A percentile compares a stretch with the other conserved stretches of the same genome.
Conservation (phyloP, 768 basidiomycete species). For the Tylopilus balloui region DNA sequence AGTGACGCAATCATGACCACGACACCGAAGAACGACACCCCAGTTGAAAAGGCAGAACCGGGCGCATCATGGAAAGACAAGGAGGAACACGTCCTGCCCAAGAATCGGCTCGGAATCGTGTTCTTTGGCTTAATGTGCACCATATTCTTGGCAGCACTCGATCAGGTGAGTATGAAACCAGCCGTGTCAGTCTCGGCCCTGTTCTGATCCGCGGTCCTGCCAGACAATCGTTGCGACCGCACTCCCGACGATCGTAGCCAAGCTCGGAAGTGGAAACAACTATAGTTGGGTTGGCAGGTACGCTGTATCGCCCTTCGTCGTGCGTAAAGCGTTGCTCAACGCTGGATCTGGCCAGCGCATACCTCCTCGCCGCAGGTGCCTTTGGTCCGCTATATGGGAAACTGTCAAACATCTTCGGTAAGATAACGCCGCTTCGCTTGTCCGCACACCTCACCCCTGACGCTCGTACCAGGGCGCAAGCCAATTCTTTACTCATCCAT, state of each 20-base stretch:
- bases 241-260: slow-evolving; percentile 66
- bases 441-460: slow-evolving; percentile 18
- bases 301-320: slow-evolving; percentile 7
- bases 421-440: neutral
- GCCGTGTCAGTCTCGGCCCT: neutral
- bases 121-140: slow-evolving; percentile 31
- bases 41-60: slow-evolving; percentile 29
- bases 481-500: slow-evolving; percentile 66
- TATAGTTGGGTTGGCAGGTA: slow-evolving; percentile 77
- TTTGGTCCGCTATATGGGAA: slow-evolving; percentile 77
- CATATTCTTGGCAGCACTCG: slow-evolving; percentile 45
- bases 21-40: neutral
- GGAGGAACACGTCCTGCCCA: slow-evolving; percentile 53
- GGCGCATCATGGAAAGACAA: slow-evolving; percentile 52
- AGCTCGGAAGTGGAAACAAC: slow-evolving; percentile 56
- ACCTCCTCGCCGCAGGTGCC: slow-evolving; percentile 64
- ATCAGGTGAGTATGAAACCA: slow-evolving; percentile 41
- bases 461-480: slow-evolving; percentile 48
- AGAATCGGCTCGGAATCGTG: slow-evolving; percentile 22
- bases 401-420: slow-evolving; percentile 55
- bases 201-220: neutral
- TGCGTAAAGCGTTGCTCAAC: neutral
- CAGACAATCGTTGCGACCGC: slow-evolving; percentile 74
- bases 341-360: slow-evolving; percentile 47
- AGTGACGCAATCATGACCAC: slow-evolving; percentile 7